A percentile compares a stretch with the other conserved stretches of the same genome.
These are phyloP conservation scores for Angomonas ambiguus DNA, from an alignment of 208 protist species.

Conservation along the genomic window DNA sequence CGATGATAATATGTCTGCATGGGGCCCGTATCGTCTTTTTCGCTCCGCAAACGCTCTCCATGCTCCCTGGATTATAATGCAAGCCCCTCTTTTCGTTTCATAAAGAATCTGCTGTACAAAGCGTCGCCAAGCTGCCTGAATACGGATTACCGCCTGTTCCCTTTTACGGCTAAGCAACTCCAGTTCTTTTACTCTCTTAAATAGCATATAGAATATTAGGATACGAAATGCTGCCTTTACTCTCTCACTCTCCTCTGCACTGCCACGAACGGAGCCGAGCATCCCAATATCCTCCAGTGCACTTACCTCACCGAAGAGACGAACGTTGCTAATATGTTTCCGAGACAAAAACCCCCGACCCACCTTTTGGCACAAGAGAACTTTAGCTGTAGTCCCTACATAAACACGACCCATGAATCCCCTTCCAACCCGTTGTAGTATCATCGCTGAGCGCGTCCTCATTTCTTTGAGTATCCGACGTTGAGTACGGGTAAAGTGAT, in stretches of 20 bases:
- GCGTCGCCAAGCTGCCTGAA: not conserved
- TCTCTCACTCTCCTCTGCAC: not conserved
- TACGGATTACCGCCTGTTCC: not conserved
- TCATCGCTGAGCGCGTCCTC: no score
- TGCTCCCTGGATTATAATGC: constrained; percentile 3
- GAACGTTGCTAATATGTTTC: not conserved
- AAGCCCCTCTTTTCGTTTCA: not conserved
- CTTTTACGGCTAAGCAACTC: not conserved
- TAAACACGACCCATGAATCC: not conserved
- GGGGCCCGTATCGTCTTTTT: not conserved
- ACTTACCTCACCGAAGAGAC: not conserved
- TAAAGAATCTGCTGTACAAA: not conserved
- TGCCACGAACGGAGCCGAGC: no score
- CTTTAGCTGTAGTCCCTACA: not conserved
- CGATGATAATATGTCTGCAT: constrained; percentile 1
- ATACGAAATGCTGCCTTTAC: not conserved
- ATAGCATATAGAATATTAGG: not conserved
- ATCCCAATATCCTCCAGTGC: no score
- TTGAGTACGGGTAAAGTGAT: no score
- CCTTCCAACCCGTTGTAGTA: no score
- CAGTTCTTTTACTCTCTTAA: not conserved
- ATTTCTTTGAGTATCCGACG: no score
- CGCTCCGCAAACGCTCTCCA: not conserved
- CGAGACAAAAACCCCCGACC: not conserved
- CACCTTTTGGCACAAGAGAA: not conserved